Base-by-base conservation (phyloP, 257 asterid genomes). In the Gentiana dahurica region DNA sequence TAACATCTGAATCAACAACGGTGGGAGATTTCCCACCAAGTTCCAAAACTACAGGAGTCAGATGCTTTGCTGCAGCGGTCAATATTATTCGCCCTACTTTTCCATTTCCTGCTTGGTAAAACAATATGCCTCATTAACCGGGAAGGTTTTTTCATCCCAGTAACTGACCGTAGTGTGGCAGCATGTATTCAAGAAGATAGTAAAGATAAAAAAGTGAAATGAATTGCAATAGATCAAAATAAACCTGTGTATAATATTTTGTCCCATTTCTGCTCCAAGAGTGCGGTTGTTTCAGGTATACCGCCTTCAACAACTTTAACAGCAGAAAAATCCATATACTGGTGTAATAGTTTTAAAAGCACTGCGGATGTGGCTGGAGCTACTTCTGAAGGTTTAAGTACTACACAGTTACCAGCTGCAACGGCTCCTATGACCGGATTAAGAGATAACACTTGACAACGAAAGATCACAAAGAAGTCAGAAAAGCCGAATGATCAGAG, bases 1-100 rank as follows among this genome's bases (percentile, higher is more conserved):
- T 73, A 67, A 70, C 67, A 61, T 86, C 61, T 5, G 92, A 72
- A 74, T 89, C 95, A 70, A 89, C 94, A 51, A 89, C 71, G 6
- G 54, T 68, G 0, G 97, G 95, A 57, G 83, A 82, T 77, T 89
- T 89, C 58, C 97, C 97, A 13, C 97, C 97, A 39, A 89, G 94
- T 81, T 86, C 97, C 79, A 89, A 76, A 61, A 73, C 62, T 60
- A 86, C 93, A 33, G 95, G 97, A 6, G 97, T 89, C 13, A 89
- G 92, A 77, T 89, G 83, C 74, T 86, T 86, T 36, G 94, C 93
- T 36, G 95, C 97, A 54, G 94, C 95, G 55, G 93, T 68, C 74
- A 84, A 59, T 53, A 89, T 69, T 45, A 89, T 75, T 49, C 97
- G 94, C 36, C 93, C 97, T 9, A 89, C 80, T 74, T 66, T 86